phyloP scores from a whole-genome alignment of 2,329 filamentous ascomycete genomes.

The Colletotrichum ledebouriae region DNA sequence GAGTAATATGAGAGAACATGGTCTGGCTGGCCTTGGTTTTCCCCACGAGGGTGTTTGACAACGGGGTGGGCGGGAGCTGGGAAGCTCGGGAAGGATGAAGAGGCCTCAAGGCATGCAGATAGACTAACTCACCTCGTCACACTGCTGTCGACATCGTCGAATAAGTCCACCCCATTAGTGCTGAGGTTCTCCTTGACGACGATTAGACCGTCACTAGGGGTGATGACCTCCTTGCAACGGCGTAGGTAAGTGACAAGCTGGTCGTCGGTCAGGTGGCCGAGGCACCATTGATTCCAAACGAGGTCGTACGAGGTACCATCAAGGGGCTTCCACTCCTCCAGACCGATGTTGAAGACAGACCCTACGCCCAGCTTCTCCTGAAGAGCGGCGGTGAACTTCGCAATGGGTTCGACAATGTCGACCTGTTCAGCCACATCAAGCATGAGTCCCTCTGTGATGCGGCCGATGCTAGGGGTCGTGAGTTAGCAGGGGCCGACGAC shows the following conservation, averaged over 20 bases:
- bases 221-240: constrained; percentile 64
- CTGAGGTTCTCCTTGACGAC: constrained; percentile 77
- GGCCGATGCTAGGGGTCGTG: constrained; percentile 73
- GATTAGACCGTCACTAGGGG: constrained; percentile 50
- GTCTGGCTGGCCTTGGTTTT: constrained; percentile 14
- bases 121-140: constrained; percentile 38
- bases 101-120: not conserved
- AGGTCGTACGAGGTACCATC: constrained; percentile 74
- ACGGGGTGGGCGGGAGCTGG: constrained; percentile 16
- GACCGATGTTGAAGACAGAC: constrained; percentile 76
- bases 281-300: constrained; percentile 93
- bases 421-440: constrained; percentile 76
- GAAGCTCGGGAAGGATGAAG: constrained; percentile 3
- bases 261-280: constrained; percentile 82
- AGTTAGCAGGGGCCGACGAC: constrained; percentile 26
- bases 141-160: constrained; percentile 42
- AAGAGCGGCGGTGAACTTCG: constrained; percentile 80
- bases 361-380: constrained; percentile 69
- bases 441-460: constrained; percentile 85
- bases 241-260: constrained; percentile 78
- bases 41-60: constrained; percentile 8
- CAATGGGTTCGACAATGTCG: constrained; percentile 88
- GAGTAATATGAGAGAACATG: constrained; percentile 21
- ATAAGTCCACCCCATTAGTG: constrained; percentile 72
- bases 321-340: constrained; percentile 76